A percentile compares a stretch with the other conserved stretches of the same genome.
These are phyloP conservation scores for Chytriomyces hyalinus DNA, from an alignment of 192 early-diverging fungal species.

Conservation along the genomic window DNA sequence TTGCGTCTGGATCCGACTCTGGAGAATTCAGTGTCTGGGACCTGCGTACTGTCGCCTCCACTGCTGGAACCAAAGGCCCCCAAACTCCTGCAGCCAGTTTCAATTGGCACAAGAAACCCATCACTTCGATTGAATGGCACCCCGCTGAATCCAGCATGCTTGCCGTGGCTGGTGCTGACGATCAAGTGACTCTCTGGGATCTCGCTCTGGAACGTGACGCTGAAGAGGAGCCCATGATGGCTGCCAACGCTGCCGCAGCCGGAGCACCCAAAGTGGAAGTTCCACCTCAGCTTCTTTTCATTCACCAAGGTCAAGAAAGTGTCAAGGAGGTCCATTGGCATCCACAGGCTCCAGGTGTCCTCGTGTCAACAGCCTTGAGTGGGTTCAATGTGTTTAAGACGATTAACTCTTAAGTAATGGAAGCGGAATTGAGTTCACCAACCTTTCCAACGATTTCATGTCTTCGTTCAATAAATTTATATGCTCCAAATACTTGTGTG, in stretches of 20 bases:
- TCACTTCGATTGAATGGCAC: constrained; percentile 98
- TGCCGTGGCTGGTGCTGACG: constrained; percentile 89
- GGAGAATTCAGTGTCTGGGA: constrained; percentile 97
- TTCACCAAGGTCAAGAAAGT: constrained; percentile 84
- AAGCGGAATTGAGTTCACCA: too few species aligned
- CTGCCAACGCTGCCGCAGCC: constrained; percentile 35
- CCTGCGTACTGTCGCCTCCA: constrained; percentile 68
- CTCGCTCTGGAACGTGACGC: constrained; percentile 94
- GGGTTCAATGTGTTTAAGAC: constrained; percentile 99
- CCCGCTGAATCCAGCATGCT: constrained; percentile 90
- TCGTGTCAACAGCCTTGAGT: constrained; percentile 81
- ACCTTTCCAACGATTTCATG: too few species aligned
- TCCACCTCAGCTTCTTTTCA: constrained; percentile 90
- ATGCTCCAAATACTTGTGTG: too few species aligned
- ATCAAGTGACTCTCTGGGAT: constrained; percentile 98
- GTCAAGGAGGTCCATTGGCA: constrained; percentile 99
- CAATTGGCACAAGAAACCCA: constrained; percentile 88
- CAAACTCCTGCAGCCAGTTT: constrained; percentile 87
- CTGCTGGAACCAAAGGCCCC: constrained; percentile 22
- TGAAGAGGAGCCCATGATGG: constrained; percentile 77
- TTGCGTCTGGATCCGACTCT: constrained; percentile 92
- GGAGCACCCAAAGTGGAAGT: constrained; percentile 73
- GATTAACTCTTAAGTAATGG: constrained; percentile 61
- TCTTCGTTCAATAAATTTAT: too few species aligned
- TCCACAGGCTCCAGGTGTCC: constrained; percentile 86